These are phyloP conservation scores for Novymonas esmeraldas DNA, from an alignment of 208 protist genomes.

Conservation along the genomic window DNA sequence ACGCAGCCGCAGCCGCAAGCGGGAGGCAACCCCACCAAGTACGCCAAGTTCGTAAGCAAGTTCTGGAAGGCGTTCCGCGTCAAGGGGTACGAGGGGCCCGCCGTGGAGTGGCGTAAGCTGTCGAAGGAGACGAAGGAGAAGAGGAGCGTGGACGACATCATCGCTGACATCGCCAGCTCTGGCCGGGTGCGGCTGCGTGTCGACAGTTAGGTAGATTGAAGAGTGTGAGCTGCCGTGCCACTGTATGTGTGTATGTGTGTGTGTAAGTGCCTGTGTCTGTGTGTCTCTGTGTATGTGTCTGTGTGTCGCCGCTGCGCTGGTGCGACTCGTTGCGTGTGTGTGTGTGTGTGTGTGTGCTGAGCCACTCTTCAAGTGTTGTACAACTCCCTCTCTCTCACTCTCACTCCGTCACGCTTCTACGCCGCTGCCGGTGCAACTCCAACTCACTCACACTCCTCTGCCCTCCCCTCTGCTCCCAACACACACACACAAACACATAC, in stretches of 20 bases:
- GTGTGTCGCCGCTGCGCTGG: background rate
- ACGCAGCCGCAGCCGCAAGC: background rate
- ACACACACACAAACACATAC: background rate
- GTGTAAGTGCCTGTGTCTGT: background rate
- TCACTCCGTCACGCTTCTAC: too few relatives aligned
- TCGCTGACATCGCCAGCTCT: slow-evolving; percentile 21
- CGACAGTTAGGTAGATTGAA: background rate
- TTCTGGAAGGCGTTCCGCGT: slow-evolving; percentile 44
- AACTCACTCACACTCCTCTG: too few relatives aligned
- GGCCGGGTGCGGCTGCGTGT: slow-evolving; percentile 10
- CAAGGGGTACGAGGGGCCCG: slow-evolving; percentile 41
- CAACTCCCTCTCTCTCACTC: too few relatives aligned
- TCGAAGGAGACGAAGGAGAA: slow-evolving; percentile 12
- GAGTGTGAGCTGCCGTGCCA: background rate
- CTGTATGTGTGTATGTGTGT: background rate
- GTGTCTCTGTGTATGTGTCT: background rate
- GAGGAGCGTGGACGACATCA: slow-evolving; percentile 17
- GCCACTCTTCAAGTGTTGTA: too few relatives aligned
- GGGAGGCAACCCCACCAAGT: slow-evolving; percentile 15
- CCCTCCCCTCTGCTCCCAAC: too few relatives aligned
- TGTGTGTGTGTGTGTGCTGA: background rate
- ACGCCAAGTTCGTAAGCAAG: slow-evolving; percentile 35
- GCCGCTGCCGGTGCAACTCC: too few relatives aligned
- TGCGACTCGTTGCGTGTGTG: background rate
- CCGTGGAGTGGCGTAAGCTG: slow-evolving; percentile 37